Conservation (phyloP, 352 stramenopile genomes). For the Pythium brachiatum region DNA sequence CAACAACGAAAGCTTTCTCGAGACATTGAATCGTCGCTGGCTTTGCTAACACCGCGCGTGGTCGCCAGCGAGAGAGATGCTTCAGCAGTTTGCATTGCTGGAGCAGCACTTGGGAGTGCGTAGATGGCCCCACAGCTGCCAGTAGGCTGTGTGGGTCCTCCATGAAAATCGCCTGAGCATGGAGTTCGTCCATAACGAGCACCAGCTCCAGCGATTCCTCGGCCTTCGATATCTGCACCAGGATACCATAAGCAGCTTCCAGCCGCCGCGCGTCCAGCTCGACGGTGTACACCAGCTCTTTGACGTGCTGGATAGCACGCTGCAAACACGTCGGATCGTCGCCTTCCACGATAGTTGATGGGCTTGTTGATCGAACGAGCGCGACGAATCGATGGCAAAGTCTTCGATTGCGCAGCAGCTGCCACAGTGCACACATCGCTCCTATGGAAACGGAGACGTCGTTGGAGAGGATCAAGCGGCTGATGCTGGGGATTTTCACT, state of each 20-base stretch:
- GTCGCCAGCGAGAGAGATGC: conserved; percentile 8
- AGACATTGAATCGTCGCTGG: not conserved
- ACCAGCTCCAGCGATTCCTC: conserved; percentile 7
- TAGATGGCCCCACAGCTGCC: not conserved
- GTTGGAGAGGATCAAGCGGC: not conserved
- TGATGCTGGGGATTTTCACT: conserved; percentile 1
- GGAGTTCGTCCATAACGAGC: conserved; percentile 15
- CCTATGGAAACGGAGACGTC: not conserved
- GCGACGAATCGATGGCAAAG: conserved; percentile 11
- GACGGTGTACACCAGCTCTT: conserved; percentile 12
- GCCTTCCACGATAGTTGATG: not conserved
- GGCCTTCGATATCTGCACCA: conserved; percentile 12
- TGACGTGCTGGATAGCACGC: conserved; percentile 3
- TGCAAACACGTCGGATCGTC: not conserved
- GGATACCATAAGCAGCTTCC: conserved; percentile 11
- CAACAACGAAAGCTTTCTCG: not conserved
- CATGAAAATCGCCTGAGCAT: conserved; percentile 17
- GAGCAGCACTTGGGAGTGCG: not conserved
- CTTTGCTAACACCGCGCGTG: not conserved
- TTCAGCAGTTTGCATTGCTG: conserved; percentile 22
- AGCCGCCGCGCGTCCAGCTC: conserved; percentile 8
- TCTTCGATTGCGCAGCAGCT: conserved; percentile 7
- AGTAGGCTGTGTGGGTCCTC: conserved; percentile 13
- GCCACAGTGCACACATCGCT: conserved; percentile 10
- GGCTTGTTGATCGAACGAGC: not conserved